These are phyloP conservation scores for Bombardia bombarda DNA, from an alignment of 495 filamentous ascomycete genomes.

Conservation along the genomic window DNA sequence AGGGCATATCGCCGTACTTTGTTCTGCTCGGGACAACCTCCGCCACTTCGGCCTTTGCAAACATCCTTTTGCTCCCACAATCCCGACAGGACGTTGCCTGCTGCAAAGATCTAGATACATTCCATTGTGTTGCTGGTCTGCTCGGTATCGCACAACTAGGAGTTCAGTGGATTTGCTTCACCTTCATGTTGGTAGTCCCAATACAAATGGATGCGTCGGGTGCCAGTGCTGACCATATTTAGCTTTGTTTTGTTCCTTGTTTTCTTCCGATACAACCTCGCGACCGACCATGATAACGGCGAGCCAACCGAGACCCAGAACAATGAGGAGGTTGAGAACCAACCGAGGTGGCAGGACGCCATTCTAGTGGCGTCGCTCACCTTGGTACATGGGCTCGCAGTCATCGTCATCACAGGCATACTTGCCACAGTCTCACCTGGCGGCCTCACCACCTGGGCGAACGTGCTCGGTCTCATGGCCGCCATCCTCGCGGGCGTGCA, in stretches of 20 bases:
- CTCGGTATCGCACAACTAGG: constrained; percentile 86
- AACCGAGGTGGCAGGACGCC: constrained; percentile 67
- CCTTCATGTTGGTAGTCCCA: constrained; percentile 70
- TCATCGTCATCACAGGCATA: constrained; percentile 57
- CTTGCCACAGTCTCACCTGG: constrained; percentile 49
- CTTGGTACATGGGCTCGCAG: constrained; percentile 59
- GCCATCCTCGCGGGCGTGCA: constrained; percentile 78
- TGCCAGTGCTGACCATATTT: too few species aligned
- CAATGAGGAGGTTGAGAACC: constrained; percentile 28
- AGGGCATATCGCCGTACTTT: constrained; percentile 91
- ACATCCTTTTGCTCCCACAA: constrained; percentile 75
- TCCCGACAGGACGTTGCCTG: constrained; percentile 75
- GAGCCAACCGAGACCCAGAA: too few species aligned
- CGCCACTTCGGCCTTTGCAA: constrained; percentile 77
- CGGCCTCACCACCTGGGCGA: constrained; percentile 66
- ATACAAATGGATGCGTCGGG: too few species aligned
- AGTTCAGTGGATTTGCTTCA: constrained; percentile 86
- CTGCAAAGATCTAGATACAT: constrained; percentile 68
- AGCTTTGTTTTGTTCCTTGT: constrained; percentile 81
- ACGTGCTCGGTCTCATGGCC: constrained; percentile 69
- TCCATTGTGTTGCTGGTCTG: constrained; percentile 77
- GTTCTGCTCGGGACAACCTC: constrained; percentile 86
- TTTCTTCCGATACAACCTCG: constrained; percentile 64
- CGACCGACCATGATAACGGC: constrained; percentile 35
- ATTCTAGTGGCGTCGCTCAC: constrained; percentile 60